Evolutionary conservation across 352 stramenopile species (phyloP), one percentile per base, ranked within the genome.

Genomic region (Thalassiosira sp.): DNA sequence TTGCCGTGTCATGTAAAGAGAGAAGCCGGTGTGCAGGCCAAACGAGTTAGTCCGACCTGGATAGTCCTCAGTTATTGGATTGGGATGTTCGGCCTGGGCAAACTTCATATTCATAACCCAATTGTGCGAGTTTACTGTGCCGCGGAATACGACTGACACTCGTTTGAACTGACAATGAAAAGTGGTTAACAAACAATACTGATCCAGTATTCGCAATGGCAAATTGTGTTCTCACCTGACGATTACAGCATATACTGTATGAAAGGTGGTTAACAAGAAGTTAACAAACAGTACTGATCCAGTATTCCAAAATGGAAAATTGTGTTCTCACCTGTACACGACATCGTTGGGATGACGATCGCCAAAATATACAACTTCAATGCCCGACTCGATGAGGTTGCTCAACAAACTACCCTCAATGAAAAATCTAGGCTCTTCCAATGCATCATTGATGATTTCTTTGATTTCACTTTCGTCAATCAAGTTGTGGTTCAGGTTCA

Each of bases 361-460:
- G 22, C 53, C 35, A 54, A 69, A 78, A 49, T 42, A 78, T 3
- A 65, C 51, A 2, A 78, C 25, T 40, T 78, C 69, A 7, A 72
- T 78, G 0, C 69, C 60, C 11, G 51, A 67, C 25, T 78, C 60
- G 40, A 68, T 58, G 7, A 68, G 59, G 45, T 58, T 58, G 18
- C 28, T 62, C 48, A 72, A 31, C 8, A 72, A 25, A 16, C 62
- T 72, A 3, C 62, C 62, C 8, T 43, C 22, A 22, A 10, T 52
- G 40, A 72, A 72, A n/a, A 60, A 72, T 13, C 35, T n/a, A 15
- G 62, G 62, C 25, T 70, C 28, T 8, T 60, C 61, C 5, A 70
- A 24, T 5, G 48, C 61, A n/a, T 70, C 61, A 22, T 70, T 27
- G 22, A 70, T 46, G n/a, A 70, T 70, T 24, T 59, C 24, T 51